A percentile compares a stretch with the other conserved stretches of the same genome.
These are phyloP conservation scores for Xylaria telfairii DNA, from an alignment of 495 filamentous ascomycete species.

Conservation along the genomic window DNA sequence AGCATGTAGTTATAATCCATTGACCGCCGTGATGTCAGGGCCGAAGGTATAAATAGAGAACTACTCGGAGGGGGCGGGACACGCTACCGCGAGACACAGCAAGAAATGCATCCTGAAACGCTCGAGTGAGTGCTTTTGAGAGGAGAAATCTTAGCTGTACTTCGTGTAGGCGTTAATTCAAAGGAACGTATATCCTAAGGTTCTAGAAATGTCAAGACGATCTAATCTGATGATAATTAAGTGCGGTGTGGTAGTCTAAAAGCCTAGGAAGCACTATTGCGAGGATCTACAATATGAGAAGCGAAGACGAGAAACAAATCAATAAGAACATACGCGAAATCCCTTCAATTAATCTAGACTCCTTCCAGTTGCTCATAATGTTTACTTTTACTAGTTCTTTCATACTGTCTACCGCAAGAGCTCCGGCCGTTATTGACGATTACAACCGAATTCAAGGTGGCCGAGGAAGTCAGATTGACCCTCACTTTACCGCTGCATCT, in stretches of 20 bases:
- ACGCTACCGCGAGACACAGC: background rate
- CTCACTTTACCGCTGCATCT: background rate
- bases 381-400: background rate
- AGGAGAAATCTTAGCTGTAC: background rate
- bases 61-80: background rate
- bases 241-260: background rate
- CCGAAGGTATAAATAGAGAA: slow-evolving; percentile 31
- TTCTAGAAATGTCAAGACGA: background rate
- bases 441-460: background rate
- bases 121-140: background rate
- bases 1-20: slow-evolving; percentile 32
- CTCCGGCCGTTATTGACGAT: background rate
- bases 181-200: background rate
- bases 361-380: background rate
- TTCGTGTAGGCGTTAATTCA: background rate
- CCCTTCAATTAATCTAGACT: background rate
- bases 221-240: background rate
- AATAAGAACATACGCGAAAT: background rate
- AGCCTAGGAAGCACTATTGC: background rate
- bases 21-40: slow-evolving; percentile 25
- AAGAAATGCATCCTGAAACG: background rate
- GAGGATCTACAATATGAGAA: background rate
- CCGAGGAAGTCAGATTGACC: background rate
- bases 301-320: background rate
- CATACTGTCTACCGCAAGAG: background rate